These are phyloP conservation scores for Aspergillus diversus DNA, from an alignment of 495 filamentous ascomycete species.

Conservation along the genomic window DNA sequence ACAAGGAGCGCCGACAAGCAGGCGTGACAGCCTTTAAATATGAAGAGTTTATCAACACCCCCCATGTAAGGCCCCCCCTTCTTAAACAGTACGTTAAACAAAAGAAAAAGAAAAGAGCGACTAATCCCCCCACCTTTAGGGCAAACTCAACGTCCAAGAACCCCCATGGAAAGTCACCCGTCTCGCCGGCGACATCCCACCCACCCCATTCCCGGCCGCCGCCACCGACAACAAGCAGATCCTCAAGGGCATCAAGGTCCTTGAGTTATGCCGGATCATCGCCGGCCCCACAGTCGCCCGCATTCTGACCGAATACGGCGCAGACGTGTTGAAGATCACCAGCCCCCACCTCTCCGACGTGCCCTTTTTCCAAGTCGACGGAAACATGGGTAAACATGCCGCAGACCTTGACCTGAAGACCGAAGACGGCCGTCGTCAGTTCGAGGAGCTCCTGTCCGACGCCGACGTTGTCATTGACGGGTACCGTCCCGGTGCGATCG, in stretches of 20 bases:
- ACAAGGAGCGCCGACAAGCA: conserved; percentile 63
- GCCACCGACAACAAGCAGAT: conserved; percentile 35
- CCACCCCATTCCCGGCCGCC: conserved; percentile 54
- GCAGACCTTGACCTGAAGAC: conserved; percentile 62
- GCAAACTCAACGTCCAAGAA: conserved; percentile 48
- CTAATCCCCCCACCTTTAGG: conserved; percentile 37
- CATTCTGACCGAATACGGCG: conserved; percentile 68
- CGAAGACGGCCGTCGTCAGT: conserved; percentile 53
- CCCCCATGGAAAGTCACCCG: conserved; percentile 58
- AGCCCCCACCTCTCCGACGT: conserved; percentile 70
- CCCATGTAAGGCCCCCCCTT: conserved; percentile 52
- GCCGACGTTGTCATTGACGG: conserved; percentile 68
- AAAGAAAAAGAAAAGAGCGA: conserved; percentile 10
- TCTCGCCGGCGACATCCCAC: conserved; percentile 50
- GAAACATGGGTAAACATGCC: conserved; percentile 71
- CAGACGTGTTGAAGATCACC: conserved; percentile 71
- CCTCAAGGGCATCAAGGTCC: conserved; percentile 50
- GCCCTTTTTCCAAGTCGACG: conserved; percentile 80
- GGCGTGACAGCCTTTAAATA: conserved; percentile 68
- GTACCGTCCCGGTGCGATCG: conserved; percentile 69
- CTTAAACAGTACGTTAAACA: background rate
- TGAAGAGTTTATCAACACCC: conserved; percentile 64
- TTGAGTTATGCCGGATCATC: conserved; percentile 70
- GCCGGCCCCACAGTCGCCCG: conserved; percentile 66
- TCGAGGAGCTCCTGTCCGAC: conserved; percentile 61